Conservation (phyloP, 1,284 basidiomycete genomes). For the Moniliella sp. region DNA sequence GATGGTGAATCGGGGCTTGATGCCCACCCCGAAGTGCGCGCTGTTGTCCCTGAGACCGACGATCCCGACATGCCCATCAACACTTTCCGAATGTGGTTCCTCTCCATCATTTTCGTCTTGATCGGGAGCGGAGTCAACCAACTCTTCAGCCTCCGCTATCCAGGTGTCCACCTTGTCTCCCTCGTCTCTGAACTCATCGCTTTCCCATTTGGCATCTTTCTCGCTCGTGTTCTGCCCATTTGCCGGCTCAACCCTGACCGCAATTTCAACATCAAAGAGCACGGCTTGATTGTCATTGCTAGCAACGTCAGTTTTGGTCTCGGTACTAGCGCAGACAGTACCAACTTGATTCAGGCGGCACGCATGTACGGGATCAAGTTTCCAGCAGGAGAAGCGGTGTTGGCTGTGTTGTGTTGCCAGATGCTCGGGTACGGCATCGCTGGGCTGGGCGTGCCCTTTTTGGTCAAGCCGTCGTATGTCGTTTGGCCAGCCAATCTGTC, state of each 20-base stretch:
- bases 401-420: no score
- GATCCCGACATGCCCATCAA: constrained; percentile 19
- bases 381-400: no score
- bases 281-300: constrained; percentile 49
- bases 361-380: no score
- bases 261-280: constrained; percentile 38
- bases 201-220: constrained; percentile 20
- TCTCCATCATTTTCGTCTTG: constrained; percentile 13
- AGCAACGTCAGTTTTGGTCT: no score
- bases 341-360: no score
- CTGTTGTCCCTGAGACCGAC: constrained; percentile 24
- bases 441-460: no score
- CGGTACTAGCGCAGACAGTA: no score
- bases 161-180: constrained; percentile 13
- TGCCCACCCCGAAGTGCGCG: constrained; percentile 23
- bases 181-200: constrained; percentile 15
- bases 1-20: no score
- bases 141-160: constrained; percentile 7
- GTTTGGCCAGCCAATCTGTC: constrained; percentile 3
- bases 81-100: constrained; percentile 18
- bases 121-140: constrained; percentile 20
- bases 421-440: no score
- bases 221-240: no score
- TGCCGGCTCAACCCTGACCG: no score
- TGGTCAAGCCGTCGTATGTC: constrained; percentile 2